Conservation (phyloP, 164 flowering plant species). For the Vitis rupestris region DNA sequence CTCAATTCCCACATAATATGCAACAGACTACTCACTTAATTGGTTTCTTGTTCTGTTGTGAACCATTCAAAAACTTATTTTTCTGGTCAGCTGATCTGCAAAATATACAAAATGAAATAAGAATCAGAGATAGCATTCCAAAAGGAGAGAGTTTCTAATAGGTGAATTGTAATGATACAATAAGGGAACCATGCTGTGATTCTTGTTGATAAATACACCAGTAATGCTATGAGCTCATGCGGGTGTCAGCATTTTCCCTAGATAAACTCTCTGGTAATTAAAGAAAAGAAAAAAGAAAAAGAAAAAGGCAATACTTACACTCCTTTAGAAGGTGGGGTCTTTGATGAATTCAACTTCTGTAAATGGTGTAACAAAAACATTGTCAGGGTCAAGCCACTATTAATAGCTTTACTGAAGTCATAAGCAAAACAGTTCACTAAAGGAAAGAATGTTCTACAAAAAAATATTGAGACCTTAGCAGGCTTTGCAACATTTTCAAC, state of each 20-base stretch:
- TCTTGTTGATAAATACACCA: neutral
- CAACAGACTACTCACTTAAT: constrained; percentile 42
- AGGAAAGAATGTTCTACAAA: constrained; percentile 7
- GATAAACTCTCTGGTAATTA: neutral
- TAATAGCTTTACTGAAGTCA: neutral
- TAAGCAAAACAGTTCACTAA: neutral
- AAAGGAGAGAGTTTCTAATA: neutral
- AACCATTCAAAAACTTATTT: constrained; percentile 28
- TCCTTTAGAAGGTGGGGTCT: constrained; percentile 26
- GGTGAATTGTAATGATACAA: neutral
- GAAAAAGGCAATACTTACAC: constrained; percentile 36
- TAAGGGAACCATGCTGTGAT: neutral
- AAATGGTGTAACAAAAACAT: constrained; percentile 6
- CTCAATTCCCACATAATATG: neutral
- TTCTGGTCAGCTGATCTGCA: constrained; percentile 45
- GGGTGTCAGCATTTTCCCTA: neutral
- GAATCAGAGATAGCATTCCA: neutral
- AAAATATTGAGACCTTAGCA: constrained; percentile 43
- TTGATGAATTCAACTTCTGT: constrained; percentile 47
- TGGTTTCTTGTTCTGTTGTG: constrained; percentile 28
- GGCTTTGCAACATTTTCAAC: constrained; percentile 39
- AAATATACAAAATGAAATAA: constrained; percentile 1
- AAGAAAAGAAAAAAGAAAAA: neutral
- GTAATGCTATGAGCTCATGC: neutral
- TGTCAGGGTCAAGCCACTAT: neutral